phyloP scores from a whole-genome alignment of 202 grass and related monocot species.

The Elaeis oleifera region DNA sequence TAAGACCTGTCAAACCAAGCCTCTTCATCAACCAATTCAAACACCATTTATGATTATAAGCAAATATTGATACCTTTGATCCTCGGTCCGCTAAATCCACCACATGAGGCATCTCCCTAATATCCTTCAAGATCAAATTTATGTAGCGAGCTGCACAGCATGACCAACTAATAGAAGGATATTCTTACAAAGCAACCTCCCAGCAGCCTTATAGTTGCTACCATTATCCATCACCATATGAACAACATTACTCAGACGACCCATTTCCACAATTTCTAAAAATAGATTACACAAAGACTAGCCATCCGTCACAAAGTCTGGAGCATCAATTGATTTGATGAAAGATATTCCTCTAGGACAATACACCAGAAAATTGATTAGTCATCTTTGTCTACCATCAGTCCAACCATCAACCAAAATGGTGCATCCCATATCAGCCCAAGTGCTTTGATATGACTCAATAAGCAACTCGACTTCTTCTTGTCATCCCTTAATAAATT shows the following conservation, averaged over 20 bases:
- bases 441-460: slow-evolving; percentile 12
- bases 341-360: slow-evolving; percentile 16
- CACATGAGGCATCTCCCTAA: neutral
- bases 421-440: slow-evolving; percentile 11
- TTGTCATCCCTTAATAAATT: slow-evolving; percentile 12
- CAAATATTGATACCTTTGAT: too few relatives aligned
- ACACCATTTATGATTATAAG: too few relatives aligned
- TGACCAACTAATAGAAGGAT: slow-evolving; percentile 23
- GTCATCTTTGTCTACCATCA: neutral
- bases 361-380: slow-evolving; percentile 24
- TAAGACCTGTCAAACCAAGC: too few relatives aligned
- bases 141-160: slow-evolving; percentile 20
- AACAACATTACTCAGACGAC: slow-evolving; percentile 3
- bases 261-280: slow-evolving; percentile 3
- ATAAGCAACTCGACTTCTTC: slow-evolving; percentile 5
- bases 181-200: slow-evolving; percentile 10
- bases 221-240: slow-evolving; percentile 16
- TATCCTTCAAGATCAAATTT: slow-evolving; percentile 25
- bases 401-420: slow-evolving; percentile 25
- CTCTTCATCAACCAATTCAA: too few relatives aligned
- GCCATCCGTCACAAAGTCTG: slow-evolving; percentile 9
- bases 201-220: slow-evolving; percentile 4
- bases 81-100: too few relatives aligned
- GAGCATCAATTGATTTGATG: slow-evolving; percentile 25
- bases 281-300: neutral